Conservation (phyloP, 176 grass and related monocot genomes). For the Metroxylon sagu region DNA sequence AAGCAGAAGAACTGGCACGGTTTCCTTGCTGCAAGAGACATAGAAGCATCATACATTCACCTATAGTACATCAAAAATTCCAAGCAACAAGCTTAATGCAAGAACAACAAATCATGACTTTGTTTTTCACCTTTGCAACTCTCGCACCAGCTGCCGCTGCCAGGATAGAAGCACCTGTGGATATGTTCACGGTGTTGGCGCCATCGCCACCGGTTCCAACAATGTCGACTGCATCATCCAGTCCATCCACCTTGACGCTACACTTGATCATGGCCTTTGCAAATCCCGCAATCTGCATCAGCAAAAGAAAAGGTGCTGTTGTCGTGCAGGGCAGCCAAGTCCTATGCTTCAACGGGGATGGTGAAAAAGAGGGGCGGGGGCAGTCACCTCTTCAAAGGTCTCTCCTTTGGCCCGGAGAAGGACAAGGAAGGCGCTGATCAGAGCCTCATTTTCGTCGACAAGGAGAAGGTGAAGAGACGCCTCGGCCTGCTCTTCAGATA, state of each 20-base stretch:
- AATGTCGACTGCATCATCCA: conserved; percentile 67
- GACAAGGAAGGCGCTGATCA: conserved; percentile 87
- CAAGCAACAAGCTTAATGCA: too few relatives aligned
- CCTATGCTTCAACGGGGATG: background rate
- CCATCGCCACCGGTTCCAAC: conserved; percentile 94
- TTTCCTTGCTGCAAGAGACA: conserved; percentile 73
- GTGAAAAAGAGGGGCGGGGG: too few relatives aligned
- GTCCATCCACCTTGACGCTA: conserved; percentile 47
- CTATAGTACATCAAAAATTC: too few relatives aligned
- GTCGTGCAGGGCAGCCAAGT: too few relatives aligned
- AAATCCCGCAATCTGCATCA: conserved; percentile 65
- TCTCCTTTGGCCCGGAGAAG: conserved; percentile 93
- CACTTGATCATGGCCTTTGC: conserved; percentile 78
- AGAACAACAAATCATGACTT: too few relatives aligned
- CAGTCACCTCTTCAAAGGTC: conserved; percentile 71
- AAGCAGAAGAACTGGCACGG: conserved; percentile 89
- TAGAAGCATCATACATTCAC: conserved; percentile 4
- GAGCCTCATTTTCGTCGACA: conserved; percentile 46
- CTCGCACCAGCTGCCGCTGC: conserved; percentile 77
- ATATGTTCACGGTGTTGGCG: conserved; percentile 92
- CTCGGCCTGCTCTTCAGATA: conserved; percentile 80
- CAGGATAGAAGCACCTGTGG: conserved; percentile 77
- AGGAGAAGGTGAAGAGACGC: conserved; percentile 57
- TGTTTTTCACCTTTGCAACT: conserved; percentile 57
- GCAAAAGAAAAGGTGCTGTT: background rate